A percentile compares a stretch with the other conserved stretches of the same genome.
These are phyloP conservation scores for Fusarium buharicum DNA, from an alignment of 2,329 filamentous ascomycete species.

Conservation along the genomic window DNA sequence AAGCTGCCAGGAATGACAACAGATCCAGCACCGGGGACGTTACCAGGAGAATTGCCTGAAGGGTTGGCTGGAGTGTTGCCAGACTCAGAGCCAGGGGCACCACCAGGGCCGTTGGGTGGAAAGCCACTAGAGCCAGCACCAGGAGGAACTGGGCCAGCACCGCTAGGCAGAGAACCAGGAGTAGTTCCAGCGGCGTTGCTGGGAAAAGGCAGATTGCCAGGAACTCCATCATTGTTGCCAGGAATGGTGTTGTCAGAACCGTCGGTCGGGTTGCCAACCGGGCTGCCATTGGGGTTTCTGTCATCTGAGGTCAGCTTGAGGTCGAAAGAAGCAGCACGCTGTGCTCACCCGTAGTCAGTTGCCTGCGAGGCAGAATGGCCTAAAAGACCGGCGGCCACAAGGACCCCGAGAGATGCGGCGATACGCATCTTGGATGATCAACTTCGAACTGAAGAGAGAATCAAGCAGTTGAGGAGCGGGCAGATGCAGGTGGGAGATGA, in stretches of 20 bases:
- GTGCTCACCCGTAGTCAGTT: conserved; percentile 49
- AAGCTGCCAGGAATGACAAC: conserved; percentile 20
- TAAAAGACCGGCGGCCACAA: conserved; percentile 52
- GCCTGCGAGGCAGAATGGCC: conserved; percentile 48
- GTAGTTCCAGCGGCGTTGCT: conserved; percentile 22
- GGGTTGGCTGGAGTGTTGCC: not conserved
- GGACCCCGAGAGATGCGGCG: conserved; percentile 49
- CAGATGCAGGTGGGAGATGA: not conserved
- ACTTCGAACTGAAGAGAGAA: conserved; percentile 7
- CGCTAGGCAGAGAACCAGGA: conserved; percentile 32
- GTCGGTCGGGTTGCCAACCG: conserved; percentile 17
- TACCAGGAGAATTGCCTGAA: conserved; percentile 9
- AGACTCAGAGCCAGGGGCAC: conserved; percentile 10
- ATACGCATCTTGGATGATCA: conserved; percentile 53
- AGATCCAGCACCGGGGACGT: conserved; percentile 29
- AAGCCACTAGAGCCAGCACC: conserved; percentile 25
- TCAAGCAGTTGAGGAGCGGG: not conserved
- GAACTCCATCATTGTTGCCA: conserved; percentile 26
- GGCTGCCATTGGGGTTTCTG: conserved; percentile 27
- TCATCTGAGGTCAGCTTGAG: conserved; percentile 15
- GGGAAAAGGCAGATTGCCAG: conserved; percentile 27
- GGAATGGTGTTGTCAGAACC: conserved; percentile 24
- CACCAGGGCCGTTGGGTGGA: conserved; percentile 18
- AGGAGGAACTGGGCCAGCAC: conserved; percentile 14
- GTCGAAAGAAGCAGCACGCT: not conserved